phyloP scores from a whole-genome alignment of 805 yeast species.

The Kodamaea hsintzibuensis region DNA sequence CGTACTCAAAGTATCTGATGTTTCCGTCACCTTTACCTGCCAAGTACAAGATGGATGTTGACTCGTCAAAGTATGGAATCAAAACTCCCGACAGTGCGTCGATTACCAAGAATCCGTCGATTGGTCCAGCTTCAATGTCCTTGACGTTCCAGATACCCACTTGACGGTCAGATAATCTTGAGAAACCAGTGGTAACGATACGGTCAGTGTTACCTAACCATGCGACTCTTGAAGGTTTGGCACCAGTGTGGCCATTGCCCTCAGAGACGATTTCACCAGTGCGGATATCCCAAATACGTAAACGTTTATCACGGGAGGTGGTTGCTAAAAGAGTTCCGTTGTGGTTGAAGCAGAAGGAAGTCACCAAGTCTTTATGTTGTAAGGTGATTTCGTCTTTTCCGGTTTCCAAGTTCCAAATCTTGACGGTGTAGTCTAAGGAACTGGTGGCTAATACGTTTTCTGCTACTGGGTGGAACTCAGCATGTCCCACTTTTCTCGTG shows the following conservation, averaged over 20 bases:
- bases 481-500: constrained; percentile 89
- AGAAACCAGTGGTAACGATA: constrained; percentile 91
- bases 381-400: constrained; percentile 72
- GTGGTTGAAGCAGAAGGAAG: constrained; percentile 89
- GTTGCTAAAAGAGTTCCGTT: constrained; percentile 88
- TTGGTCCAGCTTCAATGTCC: constrained; percentile 74
- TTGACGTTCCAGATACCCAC: constrained; percentile 89
- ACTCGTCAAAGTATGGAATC: constrained; percentile 86
- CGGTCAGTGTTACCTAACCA: constrained; percentile 91
- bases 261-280: constrained; percentile 72
- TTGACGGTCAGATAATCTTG: constrained; percentile 90
- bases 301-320: constrained; percentile 83
- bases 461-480: constrained; percentile 87
- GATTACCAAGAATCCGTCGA: constrained; percentile 83
- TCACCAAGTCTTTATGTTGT: constrained; percentile 85
- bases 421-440: constrained; percentile 87
- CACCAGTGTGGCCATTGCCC: constrained; percentile 90
- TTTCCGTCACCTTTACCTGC: constrained; percentile 99
- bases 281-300: constrained; percentile 91
- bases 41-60: constrained; percentile 75
- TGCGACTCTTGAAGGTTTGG: constrained; percentile 81
- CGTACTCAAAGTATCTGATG: constrained; percentile 89
- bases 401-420: constrained; percentile 83
- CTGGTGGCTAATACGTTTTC: constrained; percentile 84
- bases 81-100: constrained; percentile 93